These are phyloP conservation scores for Ceratobasidium sp. DNA, from an alignment of 1,284 basidiomycete species.

Conservation along the genomic window DNA sequence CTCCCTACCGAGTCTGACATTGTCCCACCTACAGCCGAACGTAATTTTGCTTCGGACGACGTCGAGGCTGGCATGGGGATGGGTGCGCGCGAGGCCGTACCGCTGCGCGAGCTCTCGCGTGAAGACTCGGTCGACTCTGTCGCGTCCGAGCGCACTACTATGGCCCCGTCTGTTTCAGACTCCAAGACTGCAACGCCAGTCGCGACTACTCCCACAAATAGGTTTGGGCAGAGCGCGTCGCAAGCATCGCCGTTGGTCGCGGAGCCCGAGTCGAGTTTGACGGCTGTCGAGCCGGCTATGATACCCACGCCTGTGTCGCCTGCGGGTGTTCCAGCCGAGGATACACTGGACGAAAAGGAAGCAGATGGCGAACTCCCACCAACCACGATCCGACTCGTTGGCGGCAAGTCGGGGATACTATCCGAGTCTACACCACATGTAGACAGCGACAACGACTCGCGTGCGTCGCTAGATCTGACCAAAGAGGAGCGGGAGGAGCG, in stretches of 20 bases:
- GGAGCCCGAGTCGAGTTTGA: slow-evolving; percentile 35
- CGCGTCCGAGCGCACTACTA: slow-evolving; percentile 32
- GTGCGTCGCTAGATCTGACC: slow-evolving; percentile 20
- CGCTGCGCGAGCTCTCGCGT: slow-evolving; percentile 61
- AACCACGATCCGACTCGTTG: slow-evolving; percentile 36
- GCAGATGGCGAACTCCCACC: slow-evolving; percentile 19
- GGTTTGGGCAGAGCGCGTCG: background rate
- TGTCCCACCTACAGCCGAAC: slow-evolving; percentile 63
- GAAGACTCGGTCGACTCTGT: slow-evolving; percentile 36
- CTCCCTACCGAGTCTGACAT: slow-evolving; percentile 75
- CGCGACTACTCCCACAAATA: background rate
- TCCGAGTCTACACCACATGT: background rate
- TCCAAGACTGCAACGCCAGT: slow-evolving; percentile 49
- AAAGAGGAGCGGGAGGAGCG: slow-evolving; percentile 27
- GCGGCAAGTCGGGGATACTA: slow-evolving; percentile 2
- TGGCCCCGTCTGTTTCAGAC: slow-evolving; percentile 51
- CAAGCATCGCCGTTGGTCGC: slow-evolving; percentile 11
- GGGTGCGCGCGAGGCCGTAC: slow-evolving; percentile 53
- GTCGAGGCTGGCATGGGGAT: slow-evolving; percentile 73
- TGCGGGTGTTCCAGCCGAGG: background rate
- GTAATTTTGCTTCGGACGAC: slow-evolving; percentile 63
- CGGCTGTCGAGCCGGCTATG: slow-evolving; percentile 6
- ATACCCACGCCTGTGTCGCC: slow-evolving; percentile 25
- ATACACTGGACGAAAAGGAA: slow-evolving; percentile 20
- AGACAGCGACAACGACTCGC: slow-evolving; percentile 34